These are phyloP conservation scores for Trichosanthes cucumerina DNA, from an alignment of 306 rosid genomes.

Conservation along the genomic window DNA sequence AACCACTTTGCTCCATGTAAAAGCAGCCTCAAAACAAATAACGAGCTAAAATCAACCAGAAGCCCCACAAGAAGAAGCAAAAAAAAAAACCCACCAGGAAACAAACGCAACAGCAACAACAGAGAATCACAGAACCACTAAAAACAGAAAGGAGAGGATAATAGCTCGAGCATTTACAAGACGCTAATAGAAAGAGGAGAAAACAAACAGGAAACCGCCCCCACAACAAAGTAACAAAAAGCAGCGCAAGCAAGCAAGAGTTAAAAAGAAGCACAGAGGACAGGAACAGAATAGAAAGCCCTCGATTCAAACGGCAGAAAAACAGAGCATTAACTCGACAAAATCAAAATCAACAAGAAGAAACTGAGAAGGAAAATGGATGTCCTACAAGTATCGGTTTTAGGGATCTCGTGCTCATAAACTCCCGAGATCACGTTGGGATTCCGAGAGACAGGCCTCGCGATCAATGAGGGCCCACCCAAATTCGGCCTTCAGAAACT, in stretches of 20 bases:
- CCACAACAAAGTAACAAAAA: background rate
- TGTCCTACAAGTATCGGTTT: conserved; percentile 38
- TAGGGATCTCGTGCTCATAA: conserved; percentile 67
- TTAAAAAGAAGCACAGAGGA: background rate
- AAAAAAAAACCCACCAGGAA: background rate
- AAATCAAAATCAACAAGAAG: background rate
- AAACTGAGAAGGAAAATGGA: conserved; percentile 7
- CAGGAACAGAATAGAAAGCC: background rate
- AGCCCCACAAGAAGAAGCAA: background rate
- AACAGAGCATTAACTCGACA: conserved; percentile 1
- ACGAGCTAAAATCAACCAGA: background rate
- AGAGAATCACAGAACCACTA: background rate
- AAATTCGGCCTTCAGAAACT: conserved; percentile 19
- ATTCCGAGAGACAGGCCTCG: conserved; percentile 29
- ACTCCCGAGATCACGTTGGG: conserved; percentile 27
- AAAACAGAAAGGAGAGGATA: background rate
- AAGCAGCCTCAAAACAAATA: background rate
- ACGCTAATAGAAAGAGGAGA: background rate
- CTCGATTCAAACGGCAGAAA: background rate
- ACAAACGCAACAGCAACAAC: background rate
- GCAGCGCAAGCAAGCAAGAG: background rate
- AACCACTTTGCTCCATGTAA: background rate
- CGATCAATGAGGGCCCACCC: conserved; percentile 36
- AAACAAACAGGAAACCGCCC: background rate
- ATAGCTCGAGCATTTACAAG: background rate